These are phyloP conservation scores for Chalaropsis thielavioides DNA, from an alignment of 2,329 filamentous ascomycete species.

Conservation along the genomic window DNA sequence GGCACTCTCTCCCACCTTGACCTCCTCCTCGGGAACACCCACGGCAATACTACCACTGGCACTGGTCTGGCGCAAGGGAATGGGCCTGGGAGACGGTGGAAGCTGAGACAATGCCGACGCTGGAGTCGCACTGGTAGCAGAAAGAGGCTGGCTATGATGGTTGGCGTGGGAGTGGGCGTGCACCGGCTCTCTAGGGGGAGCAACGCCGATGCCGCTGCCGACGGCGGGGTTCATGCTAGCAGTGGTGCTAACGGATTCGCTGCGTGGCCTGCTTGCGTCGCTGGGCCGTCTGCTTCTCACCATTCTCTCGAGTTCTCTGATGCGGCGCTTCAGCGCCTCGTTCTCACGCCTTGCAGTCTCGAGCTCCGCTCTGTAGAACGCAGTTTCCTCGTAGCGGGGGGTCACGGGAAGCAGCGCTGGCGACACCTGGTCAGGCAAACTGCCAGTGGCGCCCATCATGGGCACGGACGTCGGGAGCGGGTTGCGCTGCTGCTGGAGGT, in stretches of 20 bases:
- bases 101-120: background rate
- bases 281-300: conserved; percentile 36
- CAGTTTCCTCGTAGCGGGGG: conserved; percentile 47
- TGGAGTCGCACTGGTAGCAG: background rate
- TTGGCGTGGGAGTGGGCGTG: conserved; percentile 6
- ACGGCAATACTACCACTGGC: conserved; percentile 33
- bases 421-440: conserved; percentile 26
- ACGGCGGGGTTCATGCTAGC: conserved; percentile 28
- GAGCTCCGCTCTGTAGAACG: conserved; percentile 44
- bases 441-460: conserved; percentile 13
- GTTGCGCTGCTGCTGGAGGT: conserved; percentile 35
- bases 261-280: conserved; percentile 32
- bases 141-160: conserved; percentile 27
- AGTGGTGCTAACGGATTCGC: conserved; percentile 39
- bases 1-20: conserved; percentile 48
- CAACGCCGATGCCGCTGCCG: conserved; percentile 21
- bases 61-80: conserved; percentile 31
- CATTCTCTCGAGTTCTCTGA: conserved; percentile 46
- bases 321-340: conserved; percentile 43
- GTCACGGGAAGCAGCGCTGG: conserved; percentile 43
- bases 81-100: conserved; percentile 28
- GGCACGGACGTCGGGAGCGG: conserved; percentile 25
- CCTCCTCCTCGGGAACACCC: conserved; percentile 44
- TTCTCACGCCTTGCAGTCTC: conserved; percentile 50
- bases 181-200: conserved; percentile 16